Evolutionary conservation across 1,284 basidiomycete species (phyloP).

Genomic region (Leccinum subspadiceum): DNA sequence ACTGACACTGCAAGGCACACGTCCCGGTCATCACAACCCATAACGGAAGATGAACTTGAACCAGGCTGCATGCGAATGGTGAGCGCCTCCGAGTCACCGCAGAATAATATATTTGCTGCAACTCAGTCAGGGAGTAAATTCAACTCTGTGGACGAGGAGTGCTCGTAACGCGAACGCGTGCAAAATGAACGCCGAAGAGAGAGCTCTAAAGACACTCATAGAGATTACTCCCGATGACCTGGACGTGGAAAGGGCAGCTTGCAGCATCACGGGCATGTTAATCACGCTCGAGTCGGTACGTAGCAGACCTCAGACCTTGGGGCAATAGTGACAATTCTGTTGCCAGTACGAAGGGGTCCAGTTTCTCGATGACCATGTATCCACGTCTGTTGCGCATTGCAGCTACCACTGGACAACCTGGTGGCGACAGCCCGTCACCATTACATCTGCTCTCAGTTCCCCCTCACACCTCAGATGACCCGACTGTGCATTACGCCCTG

Average conservation of each 20-base stretch:
- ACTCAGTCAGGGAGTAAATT: too few relatives aligned
- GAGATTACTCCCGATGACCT: constrained; percentile 45
- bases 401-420: not conserved
- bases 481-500: constrained; percentile 30
- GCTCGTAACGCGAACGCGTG: too few relatives aligned
- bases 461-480: constrained; percentile 36
- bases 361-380: constrained; percentile 44
- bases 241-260: constrained; percentile 71
- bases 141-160: too few relatives aligned
- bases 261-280: constrained; percentile 62
- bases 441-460: constrained; percentile 48
- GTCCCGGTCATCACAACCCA: too few relatives aligned
- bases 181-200: too few relatives aligned
- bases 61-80: too few relatives aligned
- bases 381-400: constrained; percentile 36
- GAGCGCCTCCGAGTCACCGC: too few relatives aligned
- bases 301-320: constrained; percentile 5
- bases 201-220: constrained; percentile 42
- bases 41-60: too few relatives aligned
- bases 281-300: constrained; percentile 66
- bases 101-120: too few relatives aligned
- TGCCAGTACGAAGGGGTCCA: constrained; percentile 47
- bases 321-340: constrained; percentile 5
- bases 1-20: too few relatives aligned
- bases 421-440: constrained; percentile 5